Base-by-base conservation (phyloP, 1,284 basidiomycete genomes). In the Agroathelia rolfsii region DNA sequence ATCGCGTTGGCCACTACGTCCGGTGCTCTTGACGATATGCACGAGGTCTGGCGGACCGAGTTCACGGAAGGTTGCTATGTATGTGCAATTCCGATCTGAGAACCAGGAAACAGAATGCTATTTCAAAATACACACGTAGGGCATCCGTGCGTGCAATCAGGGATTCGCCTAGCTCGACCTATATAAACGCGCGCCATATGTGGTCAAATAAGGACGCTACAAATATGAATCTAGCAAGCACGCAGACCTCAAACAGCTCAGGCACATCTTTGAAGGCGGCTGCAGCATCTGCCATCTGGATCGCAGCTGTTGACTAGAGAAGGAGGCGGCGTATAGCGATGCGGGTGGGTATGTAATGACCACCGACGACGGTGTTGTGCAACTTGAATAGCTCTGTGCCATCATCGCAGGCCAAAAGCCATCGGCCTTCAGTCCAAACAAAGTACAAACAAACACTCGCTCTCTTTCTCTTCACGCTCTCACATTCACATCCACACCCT, bases 41-140 rank as follows among this genome's bases (percentile, higher is more conserved):
- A 89, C 94, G 22, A 99, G 62, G 57, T 99, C 95, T 10, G 94
- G 94, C 0, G 95, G 94, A 9, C 94, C 94, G 13, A 98, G 78
- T 63, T 98, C 94, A 25, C 93, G 75, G 59, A 97, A 98, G 7
- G 89, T 82, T 5, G 86, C 88, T 94, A 36, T n/a, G n/a, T 45
- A 43, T 37, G 46, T 50, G 39, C 41, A 36, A 40, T 43, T 26
- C 43, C 34, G 38, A 14, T 22, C n/a, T n/a, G 16, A 25, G 14
- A 17, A 29, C 16, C 22, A n/a, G 20, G 16, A 32, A 21, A 17
- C 40, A 16, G 28, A 30, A 27, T 20, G n/a, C n/a, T n/a, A n/a
- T n/a, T n/a, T n/a, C n/a, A n/a, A n/a, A 23, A 15, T 11, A 70
- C 83, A 50, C 47, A 93, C 90, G 79, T 40, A 98, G 69, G 37